Base-by-base conservation (phyloP, 139 green algal species). In the Chlamydomonas schloesseri region DNA sequence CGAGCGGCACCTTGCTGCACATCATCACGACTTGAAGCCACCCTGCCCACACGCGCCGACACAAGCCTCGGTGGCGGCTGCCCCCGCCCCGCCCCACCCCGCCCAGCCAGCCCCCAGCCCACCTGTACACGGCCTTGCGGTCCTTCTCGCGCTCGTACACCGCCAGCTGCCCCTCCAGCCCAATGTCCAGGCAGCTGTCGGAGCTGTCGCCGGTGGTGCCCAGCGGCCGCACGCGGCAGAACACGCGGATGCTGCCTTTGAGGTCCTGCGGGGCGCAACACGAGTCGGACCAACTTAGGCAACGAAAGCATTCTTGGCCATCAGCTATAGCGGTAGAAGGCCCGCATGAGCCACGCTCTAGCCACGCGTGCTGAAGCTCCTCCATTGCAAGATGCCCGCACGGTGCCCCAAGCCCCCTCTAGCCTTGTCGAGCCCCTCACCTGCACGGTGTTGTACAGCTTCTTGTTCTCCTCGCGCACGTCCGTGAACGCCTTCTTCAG, bases 361-460 rank as follows among this genome's bases (percentile, higher is more conserved):
- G n/a, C n/a, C n/a, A n/a, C n/a, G n/a, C n/a, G n/a, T n/a, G n/a
- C n/a, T n/a, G n/a, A n/a, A n/a, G n/a, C n/a, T n/a, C n/a, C n/a
- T n/a, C n/a, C n/a, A n/a, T n/a, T n/a, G n/a, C n/a, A n/a, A n/a
- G n/a, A n/a, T n/a, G n/a, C n/a, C n/a, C n/a, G n/a, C n/a, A n/a
- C n/a, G n/a, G n/a, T n/a, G n/a, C n/a, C n/a, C n/a, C n/a, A 50
- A 13, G 42, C 42, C 42, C 42, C 42, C 42, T 8, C 6, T 8
- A 73, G 34, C 34, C 34, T 55, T 31, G 13, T 29, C n/a, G n/a
- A 0, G 21, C 2, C 26, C 1, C 68, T 5, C 3, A 85, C 79
- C 87, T 97, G 95, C 29, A 98, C 93, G 53, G 90, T 90, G 87
- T 98, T 98, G 88, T 98, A 98, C 75, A 98, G 92, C 77, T 89